Base-by-base conservation (phyloP, 2,329 filamentous ascomycete species). In the Grosmannia serpens region DNA sequence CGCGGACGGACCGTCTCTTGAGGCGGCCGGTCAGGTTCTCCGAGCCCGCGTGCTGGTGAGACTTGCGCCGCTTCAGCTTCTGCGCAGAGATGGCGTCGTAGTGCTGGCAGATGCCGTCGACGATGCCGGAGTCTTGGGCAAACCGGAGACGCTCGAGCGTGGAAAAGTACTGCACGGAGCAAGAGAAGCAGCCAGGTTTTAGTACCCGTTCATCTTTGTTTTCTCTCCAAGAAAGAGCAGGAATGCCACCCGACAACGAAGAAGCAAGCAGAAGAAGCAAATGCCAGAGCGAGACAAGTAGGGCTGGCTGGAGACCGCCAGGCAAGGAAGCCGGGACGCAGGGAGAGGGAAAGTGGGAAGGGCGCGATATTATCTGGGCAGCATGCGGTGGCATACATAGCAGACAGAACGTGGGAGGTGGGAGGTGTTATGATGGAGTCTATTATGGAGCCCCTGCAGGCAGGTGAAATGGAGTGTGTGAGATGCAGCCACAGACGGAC, bases 101-200 rank as follows among this genome's bases (percentile, higher is more conserved):
- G 58, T 72, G 70, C 20, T 68, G 65, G 41, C 68, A 70, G 50
- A 71, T 71, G 55, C 68, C 68, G 61, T 71, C 68, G 26, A 71
- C 67, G 10, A 66, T 62, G 56, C 66, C 62, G 5, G 69, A 70
- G 38, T 66, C 66, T 41, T 84, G 82, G 55, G 80, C 80, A 68
- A 89, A 83, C 65, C 83, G 82, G 60, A 88, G 77, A 59, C 86
- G 81, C 71, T 90, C 87, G 62, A 87, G 77, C 9, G 82, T 85
- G 35, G 86, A 88, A 73, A 89, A 89, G 73, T 87, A 89, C 82
- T 89, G 69, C 47, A 60, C 56, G 56, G 60, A 55, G 22, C n/a
- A 55, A 33, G 41, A 52, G 13, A 26, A 24, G 57, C 59, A 49
- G 47, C 9, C 58, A 54, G 27, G 55, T 15, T 62, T 68, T 65